A percentile compares a stretch with the other conserved stretches of the same genome.
These are phyloP conservation scores for Chlorella sp. DNA, from an alignment of 139 green algal genomes.

Conservation along the genomic window DNA sequence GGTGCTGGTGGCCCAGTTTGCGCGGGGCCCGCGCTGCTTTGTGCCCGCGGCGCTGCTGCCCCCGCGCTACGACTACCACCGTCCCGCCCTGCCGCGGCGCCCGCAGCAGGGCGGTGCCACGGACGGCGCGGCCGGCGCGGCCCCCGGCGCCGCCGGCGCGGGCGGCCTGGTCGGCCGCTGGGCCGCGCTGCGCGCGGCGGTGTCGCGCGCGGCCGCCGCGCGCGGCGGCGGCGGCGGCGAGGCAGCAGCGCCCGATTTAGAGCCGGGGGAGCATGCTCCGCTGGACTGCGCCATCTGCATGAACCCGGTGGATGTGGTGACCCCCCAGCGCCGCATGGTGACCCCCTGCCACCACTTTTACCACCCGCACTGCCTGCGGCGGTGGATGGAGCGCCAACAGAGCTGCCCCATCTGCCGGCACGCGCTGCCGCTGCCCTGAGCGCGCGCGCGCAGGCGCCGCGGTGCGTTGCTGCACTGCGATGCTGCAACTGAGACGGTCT, in stretches of 20 bases:
- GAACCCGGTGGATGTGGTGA: constrained; percentile 59
- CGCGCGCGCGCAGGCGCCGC: not conserved
- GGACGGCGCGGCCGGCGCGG: too few relatives aligned
- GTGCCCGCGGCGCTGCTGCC: constrained; percentile 73
- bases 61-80: constrained; percentile 81
- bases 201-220: too few relatives aligned
- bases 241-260: not conserved
- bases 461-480: not conserved
- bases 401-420: constrained; percentile 87
- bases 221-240: not conserved
- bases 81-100: too few relatives aligned
- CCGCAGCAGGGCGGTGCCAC: too few relatives aligned
- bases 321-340: constrained; percentile 56
- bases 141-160: too few relatives aligned
- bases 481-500: too few relatives aligned
- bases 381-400: constrained; percentile 91
- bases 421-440: constrained; percentile 69
- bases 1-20: constrained; percentile 69
- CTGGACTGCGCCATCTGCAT: constrained; percentile 94
- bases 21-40: constrained; percentile 72
- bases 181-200: too few relatives aligned
- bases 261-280: not conserved
- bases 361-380: constrained; percentile 75
- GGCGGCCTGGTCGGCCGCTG: too few relatives aligned
- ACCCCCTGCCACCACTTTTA: constrained; percentile 92